Percentiles rank a stretch among this genome's conserved stretches.
Evolutionary conservation across 225 moss, liverwort and hornwort genomes (phyloP).

Genomic region (Bryum argenteum): DNA sequence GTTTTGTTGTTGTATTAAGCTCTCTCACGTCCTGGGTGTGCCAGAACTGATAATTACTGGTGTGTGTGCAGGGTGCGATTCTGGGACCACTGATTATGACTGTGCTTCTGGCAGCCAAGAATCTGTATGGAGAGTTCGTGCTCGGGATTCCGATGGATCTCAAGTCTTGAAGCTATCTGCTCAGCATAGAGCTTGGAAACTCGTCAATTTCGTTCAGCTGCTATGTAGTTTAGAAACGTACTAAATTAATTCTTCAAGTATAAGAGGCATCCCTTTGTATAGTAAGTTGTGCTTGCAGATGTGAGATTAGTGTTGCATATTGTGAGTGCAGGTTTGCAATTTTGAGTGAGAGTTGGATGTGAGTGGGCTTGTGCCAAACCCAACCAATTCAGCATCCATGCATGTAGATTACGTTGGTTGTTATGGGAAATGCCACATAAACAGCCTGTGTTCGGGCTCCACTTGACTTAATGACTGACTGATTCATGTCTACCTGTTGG

Average conservation of each 20-base stretch:
- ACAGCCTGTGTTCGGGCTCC: conserved; percentile 12
- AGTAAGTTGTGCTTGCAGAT: conserved; percentile 27
- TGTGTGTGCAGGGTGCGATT: conserved; percentile 75
- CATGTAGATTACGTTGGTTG: conserved; percentile 23
- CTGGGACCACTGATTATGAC: conserved; percentile 93
- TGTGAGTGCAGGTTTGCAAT: conserved; percentile 23
- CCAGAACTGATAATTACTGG: conserved; percentile 10
- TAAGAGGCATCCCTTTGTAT: conserved; percentile 33
- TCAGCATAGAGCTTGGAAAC: background rate
- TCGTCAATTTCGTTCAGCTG: background rate
- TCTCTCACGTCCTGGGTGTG: background rate
- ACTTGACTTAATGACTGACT: background rate
- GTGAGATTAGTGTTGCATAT: background rate
- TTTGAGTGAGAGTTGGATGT: conserved; percentile 27
- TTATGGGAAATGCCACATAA: conserved; percentile 13
- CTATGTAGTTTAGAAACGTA: conserved; percentile 16
- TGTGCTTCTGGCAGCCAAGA: conserved; percentile 80
- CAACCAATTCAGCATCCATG: conserved; percentile 21
- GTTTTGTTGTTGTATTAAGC: background rate
- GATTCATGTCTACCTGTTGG: conserved; percentile 16
- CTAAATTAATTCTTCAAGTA: conserved; percentile 31
- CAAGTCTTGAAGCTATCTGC: conserved; percentile 15
- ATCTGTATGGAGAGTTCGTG: conserved; percentile 88
- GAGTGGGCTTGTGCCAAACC: conserved; percentile 17
- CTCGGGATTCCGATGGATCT: conserved; percentile 59